Percentiles rank a stretch among this genome's conserved stretches.
phyloP scores from a whole-genome alignment of 169 alveolate species.

The Cryptosporidium ubiquitum region DNA sequence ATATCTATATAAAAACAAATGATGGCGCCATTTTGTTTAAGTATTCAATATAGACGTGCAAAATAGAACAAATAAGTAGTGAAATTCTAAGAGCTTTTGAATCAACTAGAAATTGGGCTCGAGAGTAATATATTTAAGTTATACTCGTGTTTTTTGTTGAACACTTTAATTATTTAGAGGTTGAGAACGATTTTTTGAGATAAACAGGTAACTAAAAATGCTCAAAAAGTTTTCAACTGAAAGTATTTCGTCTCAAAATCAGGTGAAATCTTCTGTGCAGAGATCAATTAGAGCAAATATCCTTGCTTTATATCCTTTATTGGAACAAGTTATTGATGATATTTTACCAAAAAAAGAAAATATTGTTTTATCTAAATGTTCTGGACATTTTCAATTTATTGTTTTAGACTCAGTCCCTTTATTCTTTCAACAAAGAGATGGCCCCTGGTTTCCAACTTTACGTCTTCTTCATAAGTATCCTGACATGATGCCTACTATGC shows the following conservation, averaged over 20 bases:
- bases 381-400: constrained; percentile 83
- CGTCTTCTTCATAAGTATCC: constrained; percentile 95
- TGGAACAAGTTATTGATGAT: constrained; percentile 88
- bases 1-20: too few species aligned
- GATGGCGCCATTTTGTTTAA: background rate
- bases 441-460: constrained; percentile 95
- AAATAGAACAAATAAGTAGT: background rate
- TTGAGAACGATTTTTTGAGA: background rate
- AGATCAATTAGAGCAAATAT: constrained; percentile 84
- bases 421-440: constrained; percentile 90
- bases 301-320: constrained; percentile 84
- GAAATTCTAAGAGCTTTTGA: background rate
- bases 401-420: constrained; percentile 83
- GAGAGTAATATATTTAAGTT: too few species aligned
- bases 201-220: background rate
- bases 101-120: too few species aligned
- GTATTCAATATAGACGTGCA: background rate
- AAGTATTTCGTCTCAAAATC: constrained; percentile 86
- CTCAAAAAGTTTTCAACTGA: constrained; percentile 80
- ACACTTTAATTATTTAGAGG: background rate
- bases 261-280: constrained; percentile 88
- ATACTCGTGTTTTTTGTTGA: too few species aligned
- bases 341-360: constrained; percentile 90
- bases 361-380: constrained; percentile 87
- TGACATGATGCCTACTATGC: constrained; percentile 95